These are phyloP conservation scores for Candida wancherniae DNA, from an alignment of 805 yeast species.

Conservation along the genomic window DNA sequence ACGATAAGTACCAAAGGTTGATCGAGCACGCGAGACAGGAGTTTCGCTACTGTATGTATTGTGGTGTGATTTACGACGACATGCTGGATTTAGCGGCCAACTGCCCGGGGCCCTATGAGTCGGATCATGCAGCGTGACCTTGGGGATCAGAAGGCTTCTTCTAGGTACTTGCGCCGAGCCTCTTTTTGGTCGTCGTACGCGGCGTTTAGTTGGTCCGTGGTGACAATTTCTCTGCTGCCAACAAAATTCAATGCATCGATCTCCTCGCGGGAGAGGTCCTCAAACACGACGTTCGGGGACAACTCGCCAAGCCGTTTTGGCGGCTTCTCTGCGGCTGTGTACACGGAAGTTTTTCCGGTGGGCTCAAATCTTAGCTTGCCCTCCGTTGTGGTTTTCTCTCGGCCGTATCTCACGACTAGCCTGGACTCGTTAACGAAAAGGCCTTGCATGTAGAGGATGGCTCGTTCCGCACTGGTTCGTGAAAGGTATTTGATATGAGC, in stretches of 20 bases:
- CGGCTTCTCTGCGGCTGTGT: slow-evolving; percentile 12
- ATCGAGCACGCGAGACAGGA: slow-evolving; percentile 6
- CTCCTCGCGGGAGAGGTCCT: slow-evolving; percentile 11
- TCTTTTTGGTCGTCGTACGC: slow-evolving; percentile 4
- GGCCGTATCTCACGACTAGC: slow-evolving; percentile 31
- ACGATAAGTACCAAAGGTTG: slow-evolving; percentile 3
- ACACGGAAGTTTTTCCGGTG: slow-evolving; percentile 8
- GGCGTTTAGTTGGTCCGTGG: slow-evolving; percentile 18
- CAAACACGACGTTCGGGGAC: slow-evolving; percentile 18
- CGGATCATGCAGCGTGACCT: too few relatives aligned
- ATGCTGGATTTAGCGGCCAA: slow-evolving; percentile 7
- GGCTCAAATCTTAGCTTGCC: slow-evolving; percentile 8
- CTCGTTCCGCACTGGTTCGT: slow-evolving; percentile 35
- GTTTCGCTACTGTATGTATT: slow-evolving; percentile 14
- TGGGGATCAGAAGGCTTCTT: slow-evolving; percentile 10
- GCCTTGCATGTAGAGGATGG: slow-evolving; percentile 32
- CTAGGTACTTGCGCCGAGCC: slow-evolving; percentile 6
- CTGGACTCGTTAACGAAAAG: slow-evolving; percentile 25
- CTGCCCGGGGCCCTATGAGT: slow-evolving; percentile 20
- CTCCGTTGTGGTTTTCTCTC: slow-evolving; percentile 12
- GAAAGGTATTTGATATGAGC: slow-evolving; percentile 26
- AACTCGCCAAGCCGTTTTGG: slow-evolving; percentile 20
- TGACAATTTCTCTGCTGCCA: slow-evolving; percentile 16
- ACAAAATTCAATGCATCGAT: slow-evolving; percentile 10
- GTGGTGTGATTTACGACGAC: slow-evolving; percentile 10